Evolutionary conservation across 208 protist species (phyloP).

Genomic region (Crithidia bombi): DNA sequence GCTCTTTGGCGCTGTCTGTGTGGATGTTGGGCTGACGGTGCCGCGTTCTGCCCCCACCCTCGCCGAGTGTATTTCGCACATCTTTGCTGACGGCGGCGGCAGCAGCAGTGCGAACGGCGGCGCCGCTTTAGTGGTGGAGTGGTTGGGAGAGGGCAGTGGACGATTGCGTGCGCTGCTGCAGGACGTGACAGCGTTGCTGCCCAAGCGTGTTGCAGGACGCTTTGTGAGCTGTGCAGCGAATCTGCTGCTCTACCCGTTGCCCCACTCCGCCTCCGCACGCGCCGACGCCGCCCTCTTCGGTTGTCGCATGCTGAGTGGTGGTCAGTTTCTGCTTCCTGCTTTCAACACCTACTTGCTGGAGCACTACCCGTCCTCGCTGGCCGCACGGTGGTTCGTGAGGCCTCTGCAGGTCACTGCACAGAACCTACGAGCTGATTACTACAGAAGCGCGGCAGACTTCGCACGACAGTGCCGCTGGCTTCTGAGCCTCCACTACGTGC

Average conservation of each 20-base stretch:
- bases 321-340: constrained; percentile 17
- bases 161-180: constrained; percentile 13
- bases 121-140: constrained; percentile 4
- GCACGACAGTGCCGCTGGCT: constrained; percentile 30
- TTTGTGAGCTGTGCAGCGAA: constrained; percentile 16
- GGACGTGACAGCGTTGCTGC: constrained; percentile 6
- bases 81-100: neutral
- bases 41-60: constrained; percentile 14
- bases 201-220: neutral
- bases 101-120: neutral
- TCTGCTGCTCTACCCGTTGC: constrained; percentile 5
- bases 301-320: constrained; percentile 17
- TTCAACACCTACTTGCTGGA: constrained; percentile 16
- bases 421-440: constrained; percentile 30
- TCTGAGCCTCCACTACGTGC: constrained; percentile 16
- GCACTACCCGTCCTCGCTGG: constrained; percentile 23
- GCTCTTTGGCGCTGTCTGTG: constrained; percentile 37
- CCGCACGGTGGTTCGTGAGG: constrained; percentile 21
- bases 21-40: constrained; percentile 22
- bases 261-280: neutral
- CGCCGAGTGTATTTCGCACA: neutral
- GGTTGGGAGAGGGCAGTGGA: constrained; percentile 13
- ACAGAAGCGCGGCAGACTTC: constrained; percentile 14
- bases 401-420: constrained; percentile 23
- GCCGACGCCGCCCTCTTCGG: neutral